These are phyloP conservation scores for Chaetomiaceae sp. DNA, from an alignment of 2,329 filamentous ascomycete genomes.

Conservation along the genomic window DNA sequence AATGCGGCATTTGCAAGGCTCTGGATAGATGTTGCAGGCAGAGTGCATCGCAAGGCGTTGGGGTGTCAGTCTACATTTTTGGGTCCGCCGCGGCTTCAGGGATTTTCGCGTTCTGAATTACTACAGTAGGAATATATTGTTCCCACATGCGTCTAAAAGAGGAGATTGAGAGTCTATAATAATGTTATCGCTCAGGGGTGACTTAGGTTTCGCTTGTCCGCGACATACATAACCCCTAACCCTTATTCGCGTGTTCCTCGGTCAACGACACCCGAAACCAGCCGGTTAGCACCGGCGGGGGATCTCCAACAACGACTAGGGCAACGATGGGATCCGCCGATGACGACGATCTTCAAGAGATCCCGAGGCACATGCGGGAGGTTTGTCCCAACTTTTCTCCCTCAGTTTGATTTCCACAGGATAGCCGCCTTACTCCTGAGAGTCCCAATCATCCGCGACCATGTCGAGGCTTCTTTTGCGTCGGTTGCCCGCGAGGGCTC, in stretches of 20 bases:
- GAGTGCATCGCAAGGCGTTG: conserved; percentile 1
- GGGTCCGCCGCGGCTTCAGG: too few relatives aligned
- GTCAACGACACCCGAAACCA: conserved; percentile 8
- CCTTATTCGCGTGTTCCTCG: conserved; percentile 1
- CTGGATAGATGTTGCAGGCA: background rate
- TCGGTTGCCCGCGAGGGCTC: conserved; percentile 10
- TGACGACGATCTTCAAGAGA: background rate
- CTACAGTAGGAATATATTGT: too few relatives aligned
- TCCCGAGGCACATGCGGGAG: background rate
- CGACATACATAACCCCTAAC: conserved; percentile 18
- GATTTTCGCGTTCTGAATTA: too few relatives aligned
- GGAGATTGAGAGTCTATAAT: too few relatives aligned
- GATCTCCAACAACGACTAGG: conserved; percentile 5
- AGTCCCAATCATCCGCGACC: background rate
- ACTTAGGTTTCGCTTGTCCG: too few relatives aligned
- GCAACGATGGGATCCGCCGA: background rate
- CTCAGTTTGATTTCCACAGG: too few relatives aligned
- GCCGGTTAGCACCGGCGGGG: conserved; percentile 13
- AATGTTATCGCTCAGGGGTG: too few relatives aligned
- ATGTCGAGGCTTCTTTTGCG: conserved; percentile 26
- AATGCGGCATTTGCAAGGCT: background rate
- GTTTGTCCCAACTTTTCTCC: too few relatives aligned
- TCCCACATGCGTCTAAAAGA: too few relatives aligned
- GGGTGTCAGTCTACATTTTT: background rate
- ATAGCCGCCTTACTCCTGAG: too few relatives aligned